phyloP scores from a whole-genome alignment of 2,329 filamentous ascomycete genomes.

The Claviceps maximensis region DNA sequence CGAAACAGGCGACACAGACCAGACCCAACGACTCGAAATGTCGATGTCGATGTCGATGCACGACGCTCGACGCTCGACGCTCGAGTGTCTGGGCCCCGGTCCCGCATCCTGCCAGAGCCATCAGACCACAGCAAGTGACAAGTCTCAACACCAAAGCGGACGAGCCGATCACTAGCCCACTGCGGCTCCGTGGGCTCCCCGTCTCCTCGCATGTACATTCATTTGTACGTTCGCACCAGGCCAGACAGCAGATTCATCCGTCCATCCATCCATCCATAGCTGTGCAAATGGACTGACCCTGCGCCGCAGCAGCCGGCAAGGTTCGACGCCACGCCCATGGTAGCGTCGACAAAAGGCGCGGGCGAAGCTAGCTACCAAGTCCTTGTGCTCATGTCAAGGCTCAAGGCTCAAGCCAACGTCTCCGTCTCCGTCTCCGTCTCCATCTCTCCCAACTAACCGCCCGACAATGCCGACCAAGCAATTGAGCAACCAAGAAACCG shows the following conservation, averaged over 20 bases:
- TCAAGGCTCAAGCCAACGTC: not conserved
- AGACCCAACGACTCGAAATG: no score
- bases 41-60: no score
- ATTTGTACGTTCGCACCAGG: no score
- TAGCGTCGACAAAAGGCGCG: not conserved
- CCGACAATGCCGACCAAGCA: not conserved
- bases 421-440: slow-evolving; percentile 4
- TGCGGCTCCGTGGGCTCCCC: not conserved
- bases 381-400: slow-evolving; percentile 2
- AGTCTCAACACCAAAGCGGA: not conserved
- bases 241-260: no score
- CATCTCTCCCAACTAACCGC: not conserved
- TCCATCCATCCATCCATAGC: no score
- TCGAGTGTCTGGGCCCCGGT: not conserved
- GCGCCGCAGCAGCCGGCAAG: not conserved
- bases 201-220: no score
- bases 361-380: slow-evolving; percentile 2
- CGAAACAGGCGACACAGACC: no score
- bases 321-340: not conserved
- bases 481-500: no score
- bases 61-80: no score
- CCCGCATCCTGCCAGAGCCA: not conserved
- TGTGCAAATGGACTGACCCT: not conserved
- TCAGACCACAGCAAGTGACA: no score
- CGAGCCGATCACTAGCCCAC: not conserved